These are phyloP conservation scores for Starmerella bacillaris DNA, from an alignment of 805 yeast species.

Conservation along the genomic window DNA sequence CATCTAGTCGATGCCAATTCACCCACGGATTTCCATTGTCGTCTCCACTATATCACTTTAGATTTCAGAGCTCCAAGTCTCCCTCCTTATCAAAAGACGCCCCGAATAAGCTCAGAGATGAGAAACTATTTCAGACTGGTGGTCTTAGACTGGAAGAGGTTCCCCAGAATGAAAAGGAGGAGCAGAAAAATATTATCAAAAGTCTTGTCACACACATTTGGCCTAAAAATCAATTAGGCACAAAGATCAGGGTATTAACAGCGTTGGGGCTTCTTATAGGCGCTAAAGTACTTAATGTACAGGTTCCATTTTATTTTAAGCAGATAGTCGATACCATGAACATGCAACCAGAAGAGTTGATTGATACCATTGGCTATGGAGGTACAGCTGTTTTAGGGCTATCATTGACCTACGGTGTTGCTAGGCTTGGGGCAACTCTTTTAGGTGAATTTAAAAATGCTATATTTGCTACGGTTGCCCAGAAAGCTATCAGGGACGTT, in stretches of 20 bases:
- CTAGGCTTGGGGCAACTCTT: constrained; percentile 82
- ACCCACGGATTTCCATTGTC: too few species aligned
- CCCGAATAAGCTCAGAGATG: too few species aligned
- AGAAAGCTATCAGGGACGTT: constrained; percentile 76
- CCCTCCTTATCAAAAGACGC: too few species aligned
- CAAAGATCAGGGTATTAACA: constrained; percentile 49
- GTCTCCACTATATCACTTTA: too few species aligned
- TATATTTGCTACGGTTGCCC: constrained; percentile 87
- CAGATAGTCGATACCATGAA: constrained; percentile 83
- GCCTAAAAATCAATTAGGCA: constrained; percentile 24
- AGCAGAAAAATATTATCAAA: constrained; percentile 14
- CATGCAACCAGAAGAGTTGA: constrained; percentile 50
- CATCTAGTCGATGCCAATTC: too few species aligned
- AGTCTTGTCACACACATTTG: constrained; percentile 22
- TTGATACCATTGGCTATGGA: constrained; percentile 46
- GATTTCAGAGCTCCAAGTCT: too few species aligned
- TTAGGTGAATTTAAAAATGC: constrained; percentile 94
- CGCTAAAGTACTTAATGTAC: constrained; percentile 76
- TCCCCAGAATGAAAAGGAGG: constrained; percentile 3
- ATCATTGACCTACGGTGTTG: constrained; percentile 77
- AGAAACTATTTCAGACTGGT: background rate
- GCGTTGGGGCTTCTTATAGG: constrained; percentile 60
- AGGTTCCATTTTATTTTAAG: constrained; percentile 89
- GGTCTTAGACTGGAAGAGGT: constrained; percentile 3
- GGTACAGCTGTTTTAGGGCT: constrained; percentile 22